Conservation (phyloP, 805 yeast species). For the Priceomyces carsonii region DNA sequence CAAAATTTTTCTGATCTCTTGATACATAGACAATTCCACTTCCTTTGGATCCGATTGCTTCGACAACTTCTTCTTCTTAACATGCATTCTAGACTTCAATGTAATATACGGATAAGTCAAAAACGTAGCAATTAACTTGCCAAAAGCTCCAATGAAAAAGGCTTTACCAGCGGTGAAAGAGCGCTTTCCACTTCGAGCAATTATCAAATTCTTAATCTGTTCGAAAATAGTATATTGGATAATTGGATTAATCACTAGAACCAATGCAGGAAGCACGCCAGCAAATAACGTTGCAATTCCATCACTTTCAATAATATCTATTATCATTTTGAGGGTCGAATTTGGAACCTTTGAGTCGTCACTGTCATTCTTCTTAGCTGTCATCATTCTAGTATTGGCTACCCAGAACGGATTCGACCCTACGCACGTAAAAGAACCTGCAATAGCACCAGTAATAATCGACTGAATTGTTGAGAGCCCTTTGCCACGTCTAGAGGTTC, state of each 20-base stretch:
- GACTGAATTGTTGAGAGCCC: conserved; percentile 65
- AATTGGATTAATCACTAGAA: conserved; percentile 84
- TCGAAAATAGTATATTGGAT: conserved; percentile 92
- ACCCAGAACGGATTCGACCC: conserved; percentile 93
- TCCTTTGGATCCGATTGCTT: conserved; percentile 12
- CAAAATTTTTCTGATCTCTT: conserved; percentile 58
- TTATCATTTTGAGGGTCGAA: conserved; percentile 56
- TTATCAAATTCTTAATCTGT: conserved; percentile 69
- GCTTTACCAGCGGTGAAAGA: conserved; percentile 74
- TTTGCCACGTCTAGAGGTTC: conserved; percentile 22
- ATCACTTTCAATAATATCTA: conserved; percentile 65
- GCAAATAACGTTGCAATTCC: conserved; percentile 75
- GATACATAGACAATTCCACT: conserved; percentile 40
- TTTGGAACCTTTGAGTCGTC: conserved; percentile 14
- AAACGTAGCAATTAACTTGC: conserved; percentile 86
- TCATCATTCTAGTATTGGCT: conserved; percentile 87
- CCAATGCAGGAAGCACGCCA: conserved; percentile 86
- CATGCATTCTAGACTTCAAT: conserved; percentile 83
- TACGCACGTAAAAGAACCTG: conserved; percentile 82
- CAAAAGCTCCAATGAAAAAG: conserved; percentile 83
- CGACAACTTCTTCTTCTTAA: conserved; percentile 42
- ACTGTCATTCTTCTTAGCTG: conserved; percentile 33
- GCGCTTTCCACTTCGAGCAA: conserved; percentile 49
- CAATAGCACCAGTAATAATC: conserved; percentile 76
- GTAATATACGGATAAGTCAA: conserved; percentile 92